phyloP scores from a whole-genome alignment of 169 alveolate genomes.

The Eimeria maxima region DNA sequence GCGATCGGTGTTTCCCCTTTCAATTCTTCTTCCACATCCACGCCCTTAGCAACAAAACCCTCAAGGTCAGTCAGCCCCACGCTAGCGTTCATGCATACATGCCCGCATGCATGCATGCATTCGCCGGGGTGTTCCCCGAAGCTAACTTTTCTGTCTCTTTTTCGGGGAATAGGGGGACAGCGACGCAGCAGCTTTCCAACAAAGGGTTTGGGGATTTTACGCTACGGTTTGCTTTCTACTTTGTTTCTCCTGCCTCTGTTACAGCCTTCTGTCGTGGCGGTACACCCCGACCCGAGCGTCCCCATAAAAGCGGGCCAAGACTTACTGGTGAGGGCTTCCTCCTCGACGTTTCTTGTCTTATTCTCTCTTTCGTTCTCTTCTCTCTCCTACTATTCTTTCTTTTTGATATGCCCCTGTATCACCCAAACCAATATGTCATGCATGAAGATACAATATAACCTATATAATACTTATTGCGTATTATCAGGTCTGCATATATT shows the following conservation, averaged over 20 bases:
- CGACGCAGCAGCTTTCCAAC: neutral
- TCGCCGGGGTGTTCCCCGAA: neutral
- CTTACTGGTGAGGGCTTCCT: conserved; percentile 46
- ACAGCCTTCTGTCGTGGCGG: conserved; percentile 83
- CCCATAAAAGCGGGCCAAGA: conserved; percentile 86
- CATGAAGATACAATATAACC: no score
- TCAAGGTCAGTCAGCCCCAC: conserved; percentile 27
- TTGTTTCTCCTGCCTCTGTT: neutral
- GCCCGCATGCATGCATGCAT: neutral
- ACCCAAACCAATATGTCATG: no score
- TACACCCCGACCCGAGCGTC: conserved; percentile 87
- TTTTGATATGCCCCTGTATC: no score
- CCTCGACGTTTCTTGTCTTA: neutral
- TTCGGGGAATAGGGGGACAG: neutral
- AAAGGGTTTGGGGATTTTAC: neutral
- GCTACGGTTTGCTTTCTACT: neutral
- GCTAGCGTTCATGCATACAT: neutral
- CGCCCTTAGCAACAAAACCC: neutral
- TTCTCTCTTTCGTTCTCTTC: no score
- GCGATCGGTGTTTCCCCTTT: conserved; percentile 33
- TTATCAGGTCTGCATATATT: no score
- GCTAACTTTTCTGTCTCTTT: neutral
- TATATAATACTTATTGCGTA: no score
- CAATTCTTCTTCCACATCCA: conserved; percentile 42
- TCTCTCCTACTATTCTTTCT: no score